These are phyloP conservation scores for Acer campestre DNA, from an alignment of 345 rosid species.

Conservation along the genomic window DNA sequence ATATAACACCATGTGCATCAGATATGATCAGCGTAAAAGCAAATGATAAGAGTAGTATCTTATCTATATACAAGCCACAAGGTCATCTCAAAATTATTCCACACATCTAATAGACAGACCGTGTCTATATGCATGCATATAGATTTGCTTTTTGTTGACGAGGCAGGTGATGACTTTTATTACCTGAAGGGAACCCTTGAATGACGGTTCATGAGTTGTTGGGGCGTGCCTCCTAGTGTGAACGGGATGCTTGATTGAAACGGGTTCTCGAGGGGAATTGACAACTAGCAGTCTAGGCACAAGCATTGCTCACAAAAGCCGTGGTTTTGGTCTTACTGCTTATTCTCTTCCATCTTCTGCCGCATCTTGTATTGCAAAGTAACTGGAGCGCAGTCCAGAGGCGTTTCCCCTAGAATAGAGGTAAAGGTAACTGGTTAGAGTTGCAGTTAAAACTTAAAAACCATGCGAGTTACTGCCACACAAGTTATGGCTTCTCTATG, in stretches of 20 bases:
- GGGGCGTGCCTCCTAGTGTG: neutral
- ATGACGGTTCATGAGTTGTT: constrained; percentile 8
- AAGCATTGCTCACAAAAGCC: constrained; percentile 9
- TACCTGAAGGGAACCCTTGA: constrained; percentile 12
- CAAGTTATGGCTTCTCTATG: neutral
- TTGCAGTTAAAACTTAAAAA: constrained; percentile 5
- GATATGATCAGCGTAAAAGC: neutral
- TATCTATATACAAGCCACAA: constrained; percentile 18
- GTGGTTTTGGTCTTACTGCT: constrained; percentile 5
- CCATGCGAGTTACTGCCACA: neutral
- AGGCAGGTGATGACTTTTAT: neutral
- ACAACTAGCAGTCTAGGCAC: constrained; percentile 14
- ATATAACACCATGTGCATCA: neutral
- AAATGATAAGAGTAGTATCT: neutral
- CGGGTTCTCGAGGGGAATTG: constrained; percentile 8
- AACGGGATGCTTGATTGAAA: constrained; percentile 1
- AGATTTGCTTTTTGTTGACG: neutral
- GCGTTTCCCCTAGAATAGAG: constrained; percentile 69
- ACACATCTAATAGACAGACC: neutral
- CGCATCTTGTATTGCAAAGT: constrained; percentile 87
- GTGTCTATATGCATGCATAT: neutral
- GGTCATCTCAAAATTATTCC: constrained; percentile 4
- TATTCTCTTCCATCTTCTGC: constrained; percentile 53
- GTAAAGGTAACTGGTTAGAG: neutral
- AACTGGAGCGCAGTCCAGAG: constrained; percentile 87